A percentile compares a stretch with the other conserved stretches of the same genome.
These are phyloP conservation scores for Alternaria sp. DNA, from an alignment of 2,329 filamentous ascomycete species.

Conservation along the genomic window DNA sequence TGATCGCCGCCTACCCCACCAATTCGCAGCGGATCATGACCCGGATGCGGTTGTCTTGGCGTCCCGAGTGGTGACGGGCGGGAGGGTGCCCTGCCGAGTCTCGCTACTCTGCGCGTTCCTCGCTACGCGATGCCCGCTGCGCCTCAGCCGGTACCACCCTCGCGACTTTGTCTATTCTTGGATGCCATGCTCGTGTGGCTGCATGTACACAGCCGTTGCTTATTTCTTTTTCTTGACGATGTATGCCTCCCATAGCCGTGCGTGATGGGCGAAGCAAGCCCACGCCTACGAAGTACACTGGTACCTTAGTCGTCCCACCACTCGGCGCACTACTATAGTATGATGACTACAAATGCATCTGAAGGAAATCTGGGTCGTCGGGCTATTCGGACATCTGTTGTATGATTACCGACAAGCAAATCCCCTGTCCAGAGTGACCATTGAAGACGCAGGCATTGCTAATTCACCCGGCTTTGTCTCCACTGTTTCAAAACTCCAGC, in stretches of 20 bases:
- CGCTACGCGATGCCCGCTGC: not conserved
- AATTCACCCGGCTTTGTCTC: not conserved
- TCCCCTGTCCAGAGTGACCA: not conserved
- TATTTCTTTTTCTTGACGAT: not conserved
- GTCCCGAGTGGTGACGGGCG: no score
- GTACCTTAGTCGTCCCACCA: not conserved
- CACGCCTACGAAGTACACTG: not conserved
- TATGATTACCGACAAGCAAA: not conserved
- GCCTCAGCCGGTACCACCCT: not conserved
- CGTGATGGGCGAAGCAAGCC: not conserved
- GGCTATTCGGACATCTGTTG: not conserved
- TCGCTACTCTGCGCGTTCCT: not conserved
- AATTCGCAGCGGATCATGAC: no score
- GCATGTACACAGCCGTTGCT: not conserved
- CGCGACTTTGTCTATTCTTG: not conserved
- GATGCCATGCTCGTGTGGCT: not conserved
- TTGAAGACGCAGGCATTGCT: not conserved
- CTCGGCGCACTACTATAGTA: not conserved
- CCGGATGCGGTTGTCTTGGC: no score
- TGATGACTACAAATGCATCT: not conserved
- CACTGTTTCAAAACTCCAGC: not conserved
- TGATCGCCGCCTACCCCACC: no score
- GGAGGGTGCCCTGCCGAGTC: no score
- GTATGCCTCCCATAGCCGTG: not conserved
- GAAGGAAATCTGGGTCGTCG: not conserved